phyloP scores from a whole-genome alignment of 768 basidiomycete species.

The Russula compacta region DNA sequence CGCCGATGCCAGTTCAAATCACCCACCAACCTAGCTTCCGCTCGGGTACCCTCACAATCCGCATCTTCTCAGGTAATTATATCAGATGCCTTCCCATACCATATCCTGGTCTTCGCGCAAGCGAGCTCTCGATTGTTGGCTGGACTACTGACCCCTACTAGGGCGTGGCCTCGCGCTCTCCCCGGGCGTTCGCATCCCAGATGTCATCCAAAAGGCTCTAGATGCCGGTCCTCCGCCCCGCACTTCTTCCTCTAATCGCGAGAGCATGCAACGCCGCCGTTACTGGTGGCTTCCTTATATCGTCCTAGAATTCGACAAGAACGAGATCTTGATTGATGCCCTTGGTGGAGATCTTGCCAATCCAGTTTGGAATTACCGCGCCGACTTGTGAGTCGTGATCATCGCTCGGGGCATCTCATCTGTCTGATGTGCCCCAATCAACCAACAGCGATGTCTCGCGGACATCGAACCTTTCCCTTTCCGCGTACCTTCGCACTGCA shows the following conservation, averaged over 20 bases:
- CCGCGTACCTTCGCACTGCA: constrained; percentile 82
- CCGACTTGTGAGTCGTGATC: constrained; percentile 70
- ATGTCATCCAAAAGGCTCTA: constrained; percentile 76
- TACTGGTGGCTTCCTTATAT: constrained; percentile 96
- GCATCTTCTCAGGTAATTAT: constrained; percentile 79
- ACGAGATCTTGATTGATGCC: constrained; percentile 93
- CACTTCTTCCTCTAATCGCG: constrained; percentile 56
- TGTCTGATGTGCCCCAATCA: constrained; percentile 7
- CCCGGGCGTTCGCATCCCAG: constrained; percentile 69
- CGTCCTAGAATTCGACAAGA: constrained; percentile 96
- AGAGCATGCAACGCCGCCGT: constrained; percentile 87
- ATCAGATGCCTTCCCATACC: not conserved
- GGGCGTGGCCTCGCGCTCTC: constrained; percentile 79
- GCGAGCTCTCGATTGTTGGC: not conserved
- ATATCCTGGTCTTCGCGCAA: not conserved
- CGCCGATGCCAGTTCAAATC: constrained; percentile 43
- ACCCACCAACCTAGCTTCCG: constrained; percentile 44
- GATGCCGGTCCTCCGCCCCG: constrained; percentile 47
- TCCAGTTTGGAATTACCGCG: constrained; percentile 93
- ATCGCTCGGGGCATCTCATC: not conserved
- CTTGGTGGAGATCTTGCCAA: constrained; percentile 85
- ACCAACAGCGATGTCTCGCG: constrained; percentile 81
- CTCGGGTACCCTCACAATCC: constrained; percentile 89
- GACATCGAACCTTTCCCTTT: constrained; percentile 84
- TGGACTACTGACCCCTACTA: constrained; percentile 21